Percentiles rank a stretch among this genome's conserved stretches.
These are phyloP conservation scores for Scytalidium sp. DNA, from an alignment of 2,329 filamentous ascomycete genomes.

Conservation along the genomic window DNA sequence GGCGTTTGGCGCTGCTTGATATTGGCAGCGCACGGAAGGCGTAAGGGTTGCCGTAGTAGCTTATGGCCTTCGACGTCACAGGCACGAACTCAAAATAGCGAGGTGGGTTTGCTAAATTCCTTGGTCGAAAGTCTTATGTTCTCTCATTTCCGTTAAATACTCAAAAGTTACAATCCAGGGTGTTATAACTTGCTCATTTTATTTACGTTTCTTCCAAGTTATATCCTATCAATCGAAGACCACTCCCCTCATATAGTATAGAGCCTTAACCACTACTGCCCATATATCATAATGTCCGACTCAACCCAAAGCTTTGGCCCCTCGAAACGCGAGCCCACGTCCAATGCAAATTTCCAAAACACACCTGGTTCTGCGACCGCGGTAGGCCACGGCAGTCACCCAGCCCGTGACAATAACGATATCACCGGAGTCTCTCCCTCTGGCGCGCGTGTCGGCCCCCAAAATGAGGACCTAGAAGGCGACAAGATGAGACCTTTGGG, in stretches of 20 bases:
- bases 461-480: constrained; percentile 28
- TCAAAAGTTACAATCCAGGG: neutral
- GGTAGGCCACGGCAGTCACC: constrained; percentile 23
- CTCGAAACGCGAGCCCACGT: constrained; percentile 16
- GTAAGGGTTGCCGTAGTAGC: neutral
- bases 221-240: neutral
- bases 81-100: neutral
- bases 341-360: constrained; percentile 19
- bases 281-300: neutral
- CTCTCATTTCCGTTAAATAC: neutral
- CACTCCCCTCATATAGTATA: neutral
- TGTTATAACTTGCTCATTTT: neutral
- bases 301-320: constrained; percentile 14
- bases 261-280: too few relatives aligned
- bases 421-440: constrained; percentile 21
- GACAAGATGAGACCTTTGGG: constrained; percentile 26
- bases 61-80: constrained; percentile 1
- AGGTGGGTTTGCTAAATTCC: neutral
- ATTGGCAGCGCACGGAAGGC: neutral
- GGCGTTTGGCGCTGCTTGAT: neutral
- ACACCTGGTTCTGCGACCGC: constrained; percentile 26
- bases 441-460: constrained; percentile 21
- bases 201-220: neutral
- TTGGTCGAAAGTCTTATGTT: neutral
- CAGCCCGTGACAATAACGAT: constrained; percentile 25